phyloP scores from a whole-genome alignment of 805 yeast species.

The Grigorovia transvaalensis region DNA sequence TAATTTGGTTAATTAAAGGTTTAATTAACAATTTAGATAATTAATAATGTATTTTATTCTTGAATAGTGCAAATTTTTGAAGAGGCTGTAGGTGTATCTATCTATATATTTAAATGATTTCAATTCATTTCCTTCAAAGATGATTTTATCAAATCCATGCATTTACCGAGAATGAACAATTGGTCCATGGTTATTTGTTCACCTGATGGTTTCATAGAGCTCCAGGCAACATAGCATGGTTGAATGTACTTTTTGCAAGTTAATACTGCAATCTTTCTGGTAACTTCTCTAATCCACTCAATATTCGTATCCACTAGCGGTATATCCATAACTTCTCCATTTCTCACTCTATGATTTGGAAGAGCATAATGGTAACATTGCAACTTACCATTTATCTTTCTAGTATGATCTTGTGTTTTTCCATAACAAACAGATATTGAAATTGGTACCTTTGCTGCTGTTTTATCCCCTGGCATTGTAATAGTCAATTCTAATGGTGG shows the following conservation, averaged over 20 bases:
- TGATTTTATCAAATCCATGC: slow-evolving; percentile 12
- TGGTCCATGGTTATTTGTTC: slow-evolving; percentile 13
- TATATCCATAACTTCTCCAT: slow-evolving; percentile 15
- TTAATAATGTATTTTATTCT: not conserved
- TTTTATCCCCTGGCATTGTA: slow-evolving; percentile 10
- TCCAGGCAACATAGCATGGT: slow-evolving; percentile 24
- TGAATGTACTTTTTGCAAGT: slow-evolving; percentile 15
- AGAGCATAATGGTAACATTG: slow-evolving; percentile 21
- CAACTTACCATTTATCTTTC: slow-evolving; percentile 3
- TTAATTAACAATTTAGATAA: slow-evolving; percentile 23
- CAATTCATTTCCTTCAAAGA: not conserved
- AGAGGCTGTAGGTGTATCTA: not conserved
- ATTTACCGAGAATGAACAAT: slow-evolving; percentile 15
- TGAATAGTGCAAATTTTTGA: too few species aligned
- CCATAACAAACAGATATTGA: slow-evolving; percentile 9
- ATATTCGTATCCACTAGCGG: slow-evolving; percentile 19
- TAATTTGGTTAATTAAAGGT: slow-evolving; percentile 24
- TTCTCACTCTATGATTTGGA: slow-evolving; percentile 9
- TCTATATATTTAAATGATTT: not conserved
- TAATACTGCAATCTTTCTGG: slow-evolving; percentile 21
- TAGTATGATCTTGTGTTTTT: not conserved
- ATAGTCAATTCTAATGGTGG: slow-evolving; percentile 14
- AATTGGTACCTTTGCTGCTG: slow-evolving; percentile 12
- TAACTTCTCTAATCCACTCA: slow-evolving; percentile 21
- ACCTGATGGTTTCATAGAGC: not conserved